A percentile compares a stretch with the other conserved stretches of the same genome.
Evolutionary conservation across 192 early-diverging fungal species (phyloP).

Genomic region (Umbelopsis sp.): DNA sequence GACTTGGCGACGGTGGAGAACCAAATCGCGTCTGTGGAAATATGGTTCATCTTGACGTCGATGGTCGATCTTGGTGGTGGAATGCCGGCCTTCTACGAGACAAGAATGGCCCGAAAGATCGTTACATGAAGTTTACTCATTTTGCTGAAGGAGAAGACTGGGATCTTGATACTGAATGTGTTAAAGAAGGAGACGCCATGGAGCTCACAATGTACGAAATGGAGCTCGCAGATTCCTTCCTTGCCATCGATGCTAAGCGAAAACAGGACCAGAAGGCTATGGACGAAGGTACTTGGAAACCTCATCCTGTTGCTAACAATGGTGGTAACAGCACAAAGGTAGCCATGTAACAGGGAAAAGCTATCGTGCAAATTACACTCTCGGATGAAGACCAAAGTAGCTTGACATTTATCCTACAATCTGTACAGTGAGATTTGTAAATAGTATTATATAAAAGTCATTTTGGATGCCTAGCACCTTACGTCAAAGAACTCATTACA

Average conservation of each 20-base stretch:
- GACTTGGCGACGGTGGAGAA: slow-evolving; percentile 10
- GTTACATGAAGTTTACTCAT: slow-evolving; percentile 29
- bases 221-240: neutral
- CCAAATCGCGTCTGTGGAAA: slow-evolving; percentile 33
- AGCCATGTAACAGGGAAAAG: too few relatives aligned
- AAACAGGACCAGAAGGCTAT: slow-evolving; percentile 18
- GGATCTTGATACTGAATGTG: slow-evolving; percentile 23
- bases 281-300: slow-evolving; percentile 22
- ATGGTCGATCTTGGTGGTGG: slow-evolving; percentile 34
- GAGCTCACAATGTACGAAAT: neutral
- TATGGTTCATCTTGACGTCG: slow-evolving; percentile 31
- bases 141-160: slow-evolving; percentile 26
- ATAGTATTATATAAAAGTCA: too few relatives aligned
- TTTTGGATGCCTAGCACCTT: too few relatives aligned
- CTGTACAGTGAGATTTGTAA: too few relatives aligned
- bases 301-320: neutral
- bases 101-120: slow-evolving; percentile 29
- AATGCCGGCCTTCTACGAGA: slow-evolving; percentile 39
- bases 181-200: slow-evolving; percentile 15
- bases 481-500: too few relatives aligned
- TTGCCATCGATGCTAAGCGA: slow-evolving; percentile 19
- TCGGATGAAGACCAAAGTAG: too few relatives aligned
- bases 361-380: too few relatives aligned
- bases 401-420: too few relatives aligned
- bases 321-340: too few relatives aligned